Base-by-base conservation (phyloP, 2,329 filamentous ascomycete genomes). In the Colletotrichum falcatum region DNA sequence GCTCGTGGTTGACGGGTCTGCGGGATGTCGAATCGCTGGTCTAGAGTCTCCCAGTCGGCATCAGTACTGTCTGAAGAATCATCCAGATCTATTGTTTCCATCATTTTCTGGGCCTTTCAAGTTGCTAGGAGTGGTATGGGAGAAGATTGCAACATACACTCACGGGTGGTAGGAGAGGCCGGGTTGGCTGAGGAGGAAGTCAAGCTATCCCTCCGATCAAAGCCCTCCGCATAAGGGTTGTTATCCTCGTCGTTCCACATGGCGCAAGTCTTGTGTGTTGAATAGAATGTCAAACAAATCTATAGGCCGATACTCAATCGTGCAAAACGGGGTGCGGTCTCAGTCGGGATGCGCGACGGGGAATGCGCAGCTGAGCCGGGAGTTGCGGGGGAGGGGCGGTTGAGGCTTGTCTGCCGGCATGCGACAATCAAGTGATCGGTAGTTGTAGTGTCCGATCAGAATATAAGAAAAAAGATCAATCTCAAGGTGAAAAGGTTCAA, bases 171-270 rank as follows among this genome's bases (percentile, higher is more conserved):
- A 56, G 91, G 90, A 48, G 91, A 92, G 65, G 89, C 84, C 28
- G 91, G 89, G 78, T 92, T 90, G 26, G 86, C 85, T 53, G 86
- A 84, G 39, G 91, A 91, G 35, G 91, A 94, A 55, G 90, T 87
- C 79, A 92, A 90, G 72, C 93, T 93, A 81, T 97, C 93, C 77
- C 93, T 90, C 76, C 93, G 92, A 81, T 96, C 93, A 84, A 97
- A 98, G 81, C 94, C 95, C 77, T 86, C 89, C 74, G 94, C 95
- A 79, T 98, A 98, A 6, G 95, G 95, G 81, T 98, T 98, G 83
- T 98, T 98, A 79, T 98, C 94, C 84, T 98, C 95, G 86, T 98
- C 95, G 87, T 98, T 97, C 95, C 95, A 98, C 95, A 98, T 98
- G 75, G 76, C 87, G 61, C 33, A 44, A 26, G 65, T 46, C 28